phyloP scores from a whole-genome alignment of 208 protist genomes.

The Entamoeba moshkovskii region DNA sequence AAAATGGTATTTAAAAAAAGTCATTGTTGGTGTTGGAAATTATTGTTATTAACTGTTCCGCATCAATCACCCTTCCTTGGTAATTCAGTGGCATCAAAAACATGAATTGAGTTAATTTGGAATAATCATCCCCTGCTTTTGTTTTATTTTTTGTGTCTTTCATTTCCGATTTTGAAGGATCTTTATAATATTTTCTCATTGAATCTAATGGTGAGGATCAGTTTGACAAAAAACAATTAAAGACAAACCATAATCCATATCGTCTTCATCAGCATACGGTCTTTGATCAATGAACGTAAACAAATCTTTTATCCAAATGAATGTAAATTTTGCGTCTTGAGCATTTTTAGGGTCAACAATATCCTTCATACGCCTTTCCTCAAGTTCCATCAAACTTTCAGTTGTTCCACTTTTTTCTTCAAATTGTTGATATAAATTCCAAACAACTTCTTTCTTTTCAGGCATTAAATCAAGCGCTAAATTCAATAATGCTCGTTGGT shows the following conservation, averaged over 20 bases:
- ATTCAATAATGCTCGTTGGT: neutral
- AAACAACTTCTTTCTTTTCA: neutral
- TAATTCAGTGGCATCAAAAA: neutral
- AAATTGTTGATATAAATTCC: neutral
- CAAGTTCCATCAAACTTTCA: neutral
- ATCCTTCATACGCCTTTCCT: neutral
- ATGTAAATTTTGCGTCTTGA: neutral
- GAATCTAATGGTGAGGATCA: neutral
- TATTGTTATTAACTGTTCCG: neutral
- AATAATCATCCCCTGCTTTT: neutral
- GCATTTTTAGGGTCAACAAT: neutral
- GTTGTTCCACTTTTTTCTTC: neutral
- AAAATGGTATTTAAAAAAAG: neutral
- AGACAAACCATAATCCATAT: neutral
- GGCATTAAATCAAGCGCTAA: neutral
- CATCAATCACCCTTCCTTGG: neutral
- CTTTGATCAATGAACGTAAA: neutral
- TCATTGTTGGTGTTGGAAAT: neutral
- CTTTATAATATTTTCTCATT: neutral
- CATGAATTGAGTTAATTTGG: neutral
- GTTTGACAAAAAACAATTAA: neutral
- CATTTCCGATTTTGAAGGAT: neutral
- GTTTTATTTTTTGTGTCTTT: neutral
- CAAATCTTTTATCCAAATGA: neutral
- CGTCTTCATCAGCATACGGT: neutral